Evolutionary conservation across 2,329 filamentous ascomycete genomes (phyloP), one percentile per base, ranked within the genome.

Genomic region (Venturia effusa): DNA sequence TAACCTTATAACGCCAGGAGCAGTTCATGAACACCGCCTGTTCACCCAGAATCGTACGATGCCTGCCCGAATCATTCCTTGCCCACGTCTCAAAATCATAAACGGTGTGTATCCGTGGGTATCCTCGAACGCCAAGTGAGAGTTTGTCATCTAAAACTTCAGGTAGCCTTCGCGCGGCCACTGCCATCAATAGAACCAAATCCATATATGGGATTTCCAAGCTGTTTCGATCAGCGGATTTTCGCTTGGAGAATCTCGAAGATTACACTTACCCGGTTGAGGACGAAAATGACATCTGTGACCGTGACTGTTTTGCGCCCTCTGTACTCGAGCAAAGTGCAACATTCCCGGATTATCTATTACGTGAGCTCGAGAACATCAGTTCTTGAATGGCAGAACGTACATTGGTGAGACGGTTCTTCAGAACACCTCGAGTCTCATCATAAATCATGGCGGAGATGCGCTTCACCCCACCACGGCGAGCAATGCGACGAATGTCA

Each of bases 381-480:
- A n/a, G 15, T 27, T 24, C 10, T 15, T 5, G 30, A 15, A n/a
- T 24, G 10, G 3, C 11, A n/a, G 5, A 41, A 37, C 48, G 10
- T 34, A 65, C 65, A 39, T 10, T 61, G 10, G 19, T 75, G 68
- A 92, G 74, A 0, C 80, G 76, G 0, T 68, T 66, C 27, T 79
- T 83, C 1, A 92, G 62, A 0, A 78, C 83, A 0, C 4, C 22
- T 0, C 89, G 78, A 0, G 80, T 73, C 0, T 89, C 86, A 0
- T 85, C 78, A 69, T 92, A 92, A 2, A 92, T 86, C 0, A 57
- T 67, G 0, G 71, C 81, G 0, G 85, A 87, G 10, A 92, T 90
- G 0, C 89, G 79, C 71, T 92, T 92, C 0, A 93, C 86, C 0
- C 89, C 89, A 1, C 89, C 89, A 7, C 89, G 84, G 6, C 89